These are phyloP conservation scores for Solanum aculeatissimum DNA, from an alignment of 305 asterid species.

Conservation along the genomic window DNA sequence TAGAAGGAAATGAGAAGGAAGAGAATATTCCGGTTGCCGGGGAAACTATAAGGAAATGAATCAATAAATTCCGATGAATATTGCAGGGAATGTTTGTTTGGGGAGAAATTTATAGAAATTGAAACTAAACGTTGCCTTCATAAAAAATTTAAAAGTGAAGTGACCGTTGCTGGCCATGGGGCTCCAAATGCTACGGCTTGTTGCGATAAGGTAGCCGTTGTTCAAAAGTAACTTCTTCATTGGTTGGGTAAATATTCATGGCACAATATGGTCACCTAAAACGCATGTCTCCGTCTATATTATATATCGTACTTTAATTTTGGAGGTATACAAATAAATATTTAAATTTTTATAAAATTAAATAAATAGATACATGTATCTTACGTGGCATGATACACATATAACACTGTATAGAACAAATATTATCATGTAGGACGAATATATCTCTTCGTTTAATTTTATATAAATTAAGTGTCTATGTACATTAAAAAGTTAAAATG, in stretches of 20 bases:
- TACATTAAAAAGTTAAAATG: too few relatives aligned
- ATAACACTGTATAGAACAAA: too few relatives aligned
- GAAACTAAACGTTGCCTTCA: constrained; percentile 29
- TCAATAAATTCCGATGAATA: neutral
- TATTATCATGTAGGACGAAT: too few relatives aligned
- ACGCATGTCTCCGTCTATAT: too few relatives aligned
- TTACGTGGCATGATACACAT: too few relatives aligned
- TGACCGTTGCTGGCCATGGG: constrained; percentile 40
- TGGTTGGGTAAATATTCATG: neutral
- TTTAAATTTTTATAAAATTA: too few relatives aligned
- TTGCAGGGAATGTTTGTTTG: neutral
- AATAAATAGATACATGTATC: accelerated
- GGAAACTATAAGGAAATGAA: neutral
- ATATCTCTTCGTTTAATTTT: too few relatives aligned
- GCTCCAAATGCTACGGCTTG: neutral
- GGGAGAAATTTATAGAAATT: neutral
- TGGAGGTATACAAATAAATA: too few relatives aligned
- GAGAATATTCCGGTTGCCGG: neutral
- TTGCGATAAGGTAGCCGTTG: neutral
- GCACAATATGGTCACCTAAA: too few relatives aligned
- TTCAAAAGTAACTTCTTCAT: neutral
- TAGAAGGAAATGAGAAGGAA: neutral
- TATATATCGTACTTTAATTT: too few relatives aligned
- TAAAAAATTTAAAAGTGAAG: neutral
- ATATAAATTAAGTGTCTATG: too few relatives aligned